Evolutionary conservation across 164 flowering plant species (phyloP), one percentile per base, ranked within the genome.

Genomic region (Vitis rotundifolia): DNA sequence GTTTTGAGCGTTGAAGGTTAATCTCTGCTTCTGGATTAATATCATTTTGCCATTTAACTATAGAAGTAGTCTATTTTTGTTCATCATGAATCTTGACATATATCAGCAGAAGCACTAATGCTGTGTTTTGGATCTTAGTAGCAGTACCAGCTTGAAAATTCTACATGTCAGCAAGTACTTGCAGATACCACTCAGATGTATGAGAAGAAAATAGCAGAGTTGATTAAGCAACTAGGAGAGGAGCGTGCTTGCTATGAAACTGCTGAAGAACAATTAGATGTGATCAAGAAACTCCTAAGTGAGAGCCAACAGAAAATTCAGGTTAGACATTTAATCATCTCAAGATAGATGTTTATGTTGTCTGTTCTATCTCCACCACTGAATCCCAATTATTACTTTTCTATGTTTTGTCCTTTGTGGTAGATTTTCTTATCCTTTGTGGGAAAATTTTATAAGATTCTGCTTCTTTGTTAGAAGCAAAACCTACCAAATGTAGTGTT

Each of bases 151-250:
- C 81, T 77, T 61, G 93, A 91, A 71, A 79, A 64, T 69, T 87
- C 85, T 54, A 61, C 88, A 28, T 85, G 84, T 77, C 94, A 88
- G 69, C 81, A 85, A 71, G 82, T 77, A 72, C 85, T 91, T 63
- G 89, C 89, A 54, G 98, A 91, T 68, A 85, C 91, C 69, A 88
- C 91, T 72, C 89, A 85, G 73, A 87, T 84, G 88, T 88, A 93
- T 78, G 94, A 89, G 85, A 78, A 79, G 77, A 91, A 85, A 77
- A 78, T 91, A 71, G 71, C 85, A 47, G 85, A 84, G 49, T 72
- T 93, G 75, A 73, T 56, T 50, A 71, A 59, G 73, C 75, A 73
- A 61, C 49, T 73, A 19, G 79, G 78, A 49, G 68, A 68, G 50
- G 80, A 82, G 72, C 75, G 54, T 28, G 54, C 71, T 18, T 67